Percentiles rank a stretch among this genome's conserved stretches.
phyloP scores from a whole-genome alignment of 2,329 filamentous ascomycete genomes.

The Aspergillus terreus region DNA sequence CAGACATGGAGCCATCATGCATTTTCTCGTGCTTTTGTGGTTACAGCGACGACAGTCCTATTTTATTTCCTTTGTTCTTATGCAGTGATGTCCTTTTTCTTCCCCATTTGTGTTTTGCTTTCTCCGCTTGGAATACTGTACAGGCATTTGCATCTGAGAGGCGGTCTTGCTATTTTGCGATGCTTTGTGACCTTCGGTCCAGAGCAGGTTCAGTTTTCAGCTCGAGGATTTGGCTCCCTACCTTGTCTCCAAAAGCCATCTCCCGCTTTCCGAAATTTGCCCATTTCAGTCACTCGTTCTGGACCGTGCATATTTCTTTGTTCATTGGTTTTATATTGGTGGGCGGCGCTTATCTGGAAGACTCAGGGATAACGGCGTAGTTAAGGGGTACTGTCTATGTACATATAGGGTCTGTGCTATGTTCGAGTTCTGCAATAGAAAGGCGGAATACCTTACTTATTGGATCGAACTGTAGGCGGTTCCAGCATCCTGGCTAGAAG shows the following conservation, averaged over 20 bases:
- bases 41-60: constrained; percentile 12
- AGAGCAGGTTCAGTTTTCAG: constrained; percentile 1
- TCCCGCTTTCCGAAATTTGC: not conserved
- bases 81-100: constrained; percentile 23
- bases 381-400: constrained; percentile 5
- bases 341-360: constrained; percentile 1
- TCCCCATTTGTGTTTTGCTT: constrained; percentile 1
- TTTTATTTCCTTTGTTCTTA: constrained; percentile 27
- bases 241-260: not conserved
- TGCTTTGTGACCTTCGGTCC: constrained; percentile 5
- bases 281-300: constrained; percentile 5
- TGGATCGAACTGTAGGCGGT: not conserved
- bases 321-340: not conserved
- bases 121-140: constrained; percentile 16
- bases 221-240: constrained; percentile 2
- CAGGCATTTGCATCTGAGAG: constrained; percentile 20
- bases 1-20: constrained; percentile 17
- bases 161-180: constrained; percentile 7
- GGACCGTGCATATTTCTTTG: constrained; percentile 4
- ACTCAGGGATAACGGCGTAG: constrained; percentile 5
- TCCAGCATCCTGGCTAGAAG: too few relatives aligned
- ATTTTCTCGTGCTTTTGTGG: constrained; percentile 17
- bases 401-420: constrained; percentile 8
- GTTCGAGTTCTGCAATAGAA: constrained; percentile 8
- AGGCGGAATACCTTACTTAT: constrained; percentile 3